phyloP scores from a whole-genome alignment of 768 basidiomycete species.

The Leccinum arenicola region DNA sequence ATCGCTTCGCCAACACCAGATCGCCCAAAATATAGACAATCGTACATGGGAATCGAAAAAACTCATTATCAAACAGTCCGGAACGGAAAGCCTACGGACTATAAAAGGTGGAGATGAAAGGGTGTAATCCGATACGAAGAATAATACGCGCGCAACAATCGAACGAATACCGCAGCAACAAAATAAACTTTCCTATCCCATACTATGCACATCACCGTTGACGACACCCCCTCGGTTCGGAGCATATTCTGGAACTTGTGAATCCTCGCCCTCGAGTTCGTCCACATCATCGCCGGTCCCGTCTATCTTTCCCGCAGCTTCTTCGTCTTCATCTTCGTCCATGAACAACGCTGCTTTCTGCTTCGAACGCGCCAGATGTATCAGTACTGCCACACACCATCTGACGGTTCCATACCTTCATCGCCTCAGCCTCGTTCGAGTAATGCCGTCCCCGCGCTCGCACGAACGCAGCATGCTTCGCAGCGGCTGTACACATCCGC shows the following conservation, averaged over 20 bases:
- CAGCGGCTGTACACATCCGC: constrained; percentile 55
- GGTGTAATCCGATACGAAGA: background rate
- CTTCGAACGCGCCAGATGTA: constrained; percentile 3
- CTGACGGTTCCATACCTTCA: constrained; percentile 60
- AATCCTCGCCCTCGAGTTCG: background rate
- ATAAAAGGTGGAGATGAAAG: background rate
- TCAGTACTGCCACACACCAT: background rate
- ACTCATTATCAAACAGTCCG: background rate
- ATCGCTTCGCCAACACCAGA: background rate
- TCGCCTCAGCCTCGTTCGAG: constrained; percentile 88
- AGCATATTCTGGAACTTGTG: background rate
- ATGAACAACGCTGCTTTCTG: constrained; percentile 66
- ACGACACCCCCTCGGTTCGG: background rate
- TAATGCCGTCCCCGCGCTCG: constrained; percentile 82
- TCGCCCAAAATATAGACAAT: background rate
- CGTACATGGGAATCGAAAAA: background rate
- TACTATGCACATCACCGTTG: constrained; percentile 24
- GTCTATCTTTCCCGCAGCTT: background rate
- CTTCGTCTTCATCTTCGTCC: constrained; percentile 55
- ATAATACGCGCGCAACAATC: background rate
- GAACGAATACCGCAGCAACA: background rate
- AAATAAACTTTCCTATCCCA: constrained; percentile 4
- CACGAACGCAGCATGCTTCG: constrained; percentile 79
- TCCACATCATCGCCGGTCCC: constrained; percentile 10
- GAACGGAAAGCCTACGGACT: background rate